Base-by-base conservation (phyloP, 768 basidiomycete species). In the Rhodosporidiobolus odoratus region DNA sequence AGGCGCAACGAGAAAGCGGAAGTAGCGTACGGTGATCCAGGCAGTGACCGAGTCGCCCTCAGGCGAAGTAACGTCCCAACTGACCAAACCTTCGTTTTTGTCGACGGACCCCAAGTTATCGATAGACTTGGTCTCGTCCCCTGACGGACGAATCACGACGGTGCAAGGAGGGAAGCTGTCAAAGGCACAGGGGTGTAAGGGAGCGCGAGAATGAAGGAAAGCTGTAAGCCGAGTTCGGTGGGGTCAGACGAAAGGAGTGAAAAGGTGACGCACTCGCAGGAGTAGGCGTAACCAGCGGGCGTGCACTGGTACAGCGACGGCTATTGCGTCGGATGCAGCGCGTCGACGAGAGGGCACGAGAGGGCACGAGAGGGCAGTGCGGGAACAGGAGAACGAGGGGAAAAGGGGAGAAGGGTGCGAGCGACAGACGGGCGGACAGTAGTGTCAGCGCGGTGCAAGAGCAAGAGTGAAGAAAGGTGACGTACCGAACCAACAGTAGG, bases 231-330 rank as follows among this genome's bases (percentile, higher is more conserved):
- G 7, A 9, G 38, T 25, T 1, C 12, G 13, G 17, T 7, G 6
- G 17, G 27, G 2, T 6, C 25, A 30, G 6, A 37, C 9, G 9
- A 15, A 25, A 19, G 25, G 23, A 53, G n/a, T 12, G 30, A 19
- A 53, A 30, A 15, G 12, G 3, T 7, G 16, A 58, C 64, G 54
- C 56, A 65, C 64, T 57, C 54, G 64, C 64, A 65, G 13, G 23
- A 12, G 64, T 65, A 65, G 23, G 27, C 15, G 35, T 27, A 65
- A 1, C 54, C 34, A 2, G 64, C 64, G 3, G 54, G 43, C 0
- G 54, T 57, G 64, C 64, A 65, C 35, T 45, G 32, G 56, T 65
- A 65, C 2, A 65, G 64, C 16, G 43, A 43, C 2, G 64, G 64
- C 13, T 54, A 65, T 30, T 35, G n/a, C 43, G 48, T 57, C 6